Conservation (phyloP, 148 eudicot species). For the Rhododendron kiyosumense region DNA sequence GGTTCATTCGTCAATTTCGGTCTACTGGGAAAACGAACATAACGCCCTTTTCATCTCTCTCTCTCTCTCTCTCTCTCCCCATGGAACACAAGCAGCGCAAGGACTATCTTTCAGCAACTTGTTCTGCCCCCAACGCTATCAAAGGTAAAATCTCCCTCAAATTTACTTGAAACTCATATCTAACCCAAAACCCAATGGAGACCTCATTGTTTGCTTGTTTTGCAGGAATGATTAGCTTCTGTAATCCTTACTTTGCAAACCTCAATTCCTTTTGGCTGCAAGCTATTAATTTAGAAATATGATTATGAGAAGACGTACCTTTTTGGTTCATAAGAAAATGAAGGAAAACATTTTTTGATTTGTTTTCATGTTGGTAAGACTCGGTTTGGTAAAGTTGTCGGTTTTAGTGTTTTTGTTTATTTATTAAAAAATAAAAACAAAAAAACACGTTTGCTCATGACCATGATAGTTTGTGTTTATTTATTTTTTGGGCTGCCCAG, state of each 20-base stretch:
- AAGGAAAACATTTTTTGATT: neutral
- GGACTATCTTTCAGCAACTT: neutral
- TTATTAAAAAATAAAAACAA: too few species aligned
- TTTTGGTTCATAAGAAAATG: neutral
- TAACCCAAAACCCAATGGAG: neutral
- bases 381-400: too few species aligned
- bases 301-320: neutral
- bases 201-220: neutral
- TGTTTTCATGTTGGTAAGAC: neutral
- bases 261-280: neutral
- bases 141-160: neutral
- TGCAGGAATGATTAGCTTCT: neutral
- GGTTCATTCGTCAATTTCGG: neutral
- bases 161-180: neutral
- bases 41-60: conserved; percentile 5
- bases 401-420: too few species aligned
- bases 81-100: neutral
- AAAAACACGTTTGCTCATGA: too few species aligned
- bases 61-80: conserved; percentile 1
- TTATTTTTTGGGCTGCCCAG: too few species aligned
- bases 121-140: neutral
- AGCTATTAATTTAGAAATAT: neutral
- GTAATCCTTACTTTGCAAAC: neutral
- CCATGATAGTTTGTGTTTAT: too few species aligned
- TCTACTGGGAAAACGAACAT: neutral